These are phyloP conservation scores for Neltuma alba DNA, from an alignment of 306 rosid species.

Conservation along the genomic window DNA sequence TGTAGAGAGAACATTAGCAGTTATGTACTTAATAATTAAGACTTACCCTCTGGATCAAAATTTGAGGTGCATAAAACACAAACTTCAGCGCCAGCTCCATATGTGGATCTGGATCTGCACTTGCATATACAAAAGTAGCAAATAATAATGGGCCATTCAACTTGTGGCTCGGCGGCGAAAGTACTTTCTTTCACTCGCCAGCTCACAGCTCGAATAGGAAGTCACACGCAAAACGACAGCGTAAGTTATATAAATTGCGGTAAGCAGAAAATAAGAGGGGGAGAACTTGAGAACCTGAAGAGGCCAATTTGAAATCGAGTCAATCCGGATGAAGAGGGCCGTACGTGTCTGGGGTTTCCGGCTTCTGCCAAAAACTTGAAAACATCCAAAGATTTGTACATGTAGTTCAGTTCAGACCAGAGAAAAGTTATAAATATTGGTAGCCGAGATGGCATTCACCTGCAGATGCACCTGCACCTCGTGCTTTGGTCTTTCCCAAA, in stretches of 20 bases:
- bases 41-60: not conserved
- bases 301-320: not conserved
- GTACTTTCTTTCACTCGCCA: not conserved
- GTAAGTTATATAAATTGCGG: not conserved
- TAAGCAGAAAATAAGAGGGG: not conserved
- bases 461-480: conserved; percentile 78
- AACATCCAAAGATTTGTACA: not conserved
- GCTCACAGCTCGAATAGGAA: not conserved
- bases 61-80: not conserved
- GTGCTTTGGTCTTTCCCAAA: not conserved
- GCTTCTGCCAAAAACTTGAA: not conserved
- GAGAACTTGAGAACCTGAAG: not conserved
- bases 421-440: not conserved
- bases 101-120: conserved; percentile 18
- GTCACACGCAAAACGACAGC: not conserved
- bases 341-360: not conserved
- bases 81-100: not conserved
- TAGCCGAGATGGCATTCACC: conserved; percentile 64
- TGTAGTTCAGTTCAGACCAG: not conserved
- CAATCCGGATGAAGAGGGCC: not conserved
- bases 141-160: not conserved
- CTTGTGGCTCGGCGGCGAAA: not conserved
- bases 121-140: not conserved
- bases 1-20: not conserved
- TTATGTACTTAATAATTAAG: not conserved